Evolutionary conservation across 1,139 yeast genomes (phyloP), one percentile per base, ranked within the genome.

Genomic region (Magnusiomyces suaveolens): DNA sequence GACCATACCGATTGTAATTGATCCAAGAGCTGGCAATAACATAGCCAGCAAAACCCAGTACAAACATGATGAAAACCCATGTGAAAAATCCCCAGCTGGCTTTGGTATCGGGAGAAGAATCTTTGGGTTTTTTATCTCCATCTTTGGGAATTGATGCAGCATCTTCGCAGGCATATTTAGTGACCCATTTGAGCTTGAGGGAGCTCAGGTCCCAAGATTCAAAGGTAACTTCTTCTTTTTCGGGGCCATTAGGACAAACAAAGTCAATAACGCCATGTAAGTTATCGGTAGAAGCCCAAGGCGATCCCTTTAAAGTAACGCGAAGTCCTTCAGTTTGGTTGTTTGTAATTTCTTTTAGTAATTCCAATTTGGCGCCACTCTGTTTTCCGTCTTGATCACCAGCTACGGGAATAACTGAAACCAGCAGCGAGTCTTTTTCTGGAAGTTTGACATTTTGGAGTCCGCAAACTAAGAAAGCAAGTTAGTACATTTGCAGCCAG

Each of bases 1-100:
- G 65, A 41, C 73, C 72, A 52, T 68, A 66, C 32, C 71, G 64
- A 48, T 65, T 64, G 58, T 68, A 65, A 52, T 75, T 87, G 65
- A 85, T 77, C 85, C 94, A 88, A 0, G 95, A 90, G 20, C 87
- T 85, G 23, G 85, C 87, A 55, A 85, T 77, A 43, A 88, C 80
- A 66, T 87, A 88, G 53, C 79, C 80, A 55, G 90, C 81, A 61
- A 86, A 76, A 58, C 80, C 80, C 49, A 89, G 70, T 14, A 87
- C 82, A 61, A 83, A 39, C 21, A 69, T 56, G 81, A 81, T 63
- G 60, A 72, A 65, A 61, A 77, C 52, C 74, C 76, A 61, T 52
- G 68, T 63, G 56, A 71, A 68, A 59, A 69, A 60, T 60, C 75
- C 66, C 69, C 70, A 64, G 48, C n/a, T n/a, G n/a, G n/a, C n/a